Conservation (phyloP, 1,284 basidiomycete species). For the Trichosporon sp. region DNA sequence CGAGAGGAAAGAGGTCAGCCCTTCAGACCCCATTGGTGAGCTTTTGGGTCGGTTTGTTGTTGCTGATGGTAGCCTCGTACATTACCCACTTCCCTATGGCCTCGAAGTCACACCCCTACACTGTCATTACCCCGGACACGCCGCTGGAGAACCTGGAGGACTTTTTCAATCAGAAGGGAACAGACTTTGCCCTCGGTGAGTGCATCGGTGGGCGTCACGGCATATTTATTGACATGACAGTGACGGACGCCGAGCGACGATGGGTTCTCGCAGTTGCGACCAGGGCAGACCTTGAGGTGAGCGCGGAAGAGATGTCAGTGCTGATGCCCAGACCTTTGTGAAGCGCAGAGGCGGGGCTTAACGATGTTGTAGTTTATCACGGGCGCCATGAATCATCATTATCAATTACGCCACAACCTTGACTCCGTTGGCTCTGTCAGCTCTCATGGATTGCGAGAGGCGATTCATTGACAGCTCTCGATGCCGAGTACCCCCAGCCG, state of each 20-base stretch:
- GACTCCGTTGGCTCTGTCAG: too few relatives aligned
- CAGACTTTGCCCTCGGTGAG: slow-evolving; percentile 68
- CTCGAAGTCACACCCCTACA: slow-evolving; percentile 57
- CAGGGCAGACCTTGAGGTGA: slow-evolving; percentile 65
- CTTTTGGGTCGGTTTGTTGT: too few relatives aligned
- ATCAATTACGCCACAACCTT: too few relatives aligned
- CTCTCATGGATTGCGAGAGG: too few relatives aligned
- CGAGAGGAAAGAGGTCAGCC: slow-evolving; percentile 63
- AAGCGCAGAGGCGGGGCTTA: slow-evolving; percentile 24
- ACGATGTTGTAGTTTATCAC: background rate
- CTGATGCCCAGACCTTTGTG: slow-evolving; percentile 31
- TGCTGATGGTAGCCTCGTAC: slow-evolving; percentile 55
- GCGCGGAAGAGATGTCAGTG: slow-evolving; percentile 12
- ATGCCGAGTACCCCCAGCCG: too few relatives aligned
- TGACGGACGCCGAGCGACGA: slow-evolving; percentile 73
- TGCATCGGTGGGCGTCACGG: background rate
- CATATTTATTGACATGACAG: slow-evolving; percentile 48
- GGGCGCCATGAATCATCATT: background rate
- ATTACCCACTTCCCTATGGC: slow-evolving; percentile 71
- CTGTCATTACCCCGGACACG: slow-evolving; percentile 70
- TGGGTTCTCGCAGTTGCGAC: slow-evolving; percentile 83
- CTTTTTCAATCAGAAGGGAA: slow-evolving; percentile 60
- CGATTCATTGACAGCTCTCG: too few relatives aligned
- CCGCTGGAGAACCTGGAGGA: slow-evolving; percentile 67
- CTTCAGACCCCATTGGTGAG: slow-evolving; percentile 53